Evolutionary conservation across 2,329 filamentous ascomycete species (phyloP), one percentile per base, ranked within the genome.

Genomic region (Epichloe brachyelytri): DNA sequence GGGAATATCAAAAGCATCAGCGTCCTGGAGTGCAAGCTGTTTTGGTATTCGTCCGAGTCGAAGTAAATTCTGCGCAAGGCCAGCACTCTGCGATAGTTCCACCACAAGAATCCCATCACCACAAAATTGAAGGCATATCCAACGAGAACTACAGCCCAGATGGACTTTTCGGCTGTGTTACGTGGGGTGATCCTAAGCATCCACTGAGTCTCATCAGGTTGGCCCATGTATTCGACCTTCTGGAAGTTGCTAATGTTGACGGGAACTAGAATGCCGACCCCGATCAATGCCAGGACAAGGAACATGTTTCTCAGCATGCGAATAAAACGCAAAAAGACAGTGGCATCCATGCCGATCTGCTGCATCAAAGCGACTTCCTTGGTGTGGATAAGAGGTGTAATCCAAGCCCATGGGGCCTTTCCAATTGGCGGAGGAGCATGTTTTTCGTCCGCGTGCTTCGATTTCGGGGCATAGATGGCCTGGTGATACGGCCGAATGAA

Each of bases 231-330:
- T 3, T 3, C 10, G 26, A 34, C 51, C 6, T 62, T 55, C 19
- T 51, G 62, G 39, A 59, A 60, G 51, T 77, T 70, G 7, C 71
- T 70, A 53, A 87, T 68, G 62, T 95, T 91, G 60, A 94, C 71
- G 0, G 93, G 93, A 39, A 96, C 82, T 56, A 96, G 75, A 53
- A 97, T 79, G 49, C 74, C 75, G 57, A 87, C 84, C 17, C 86
- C 88, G 34, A 94, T 66, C 6, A 95, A 56, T 30, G 82, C 78
- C 51, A 96, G 70, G 7, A 79, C 69, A 30, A 86, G 63, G 63
- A 97, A 95, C 56, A 97, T 86, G 64, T 95, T 93, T 54, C 93
- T 83, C 63, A 87, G 87, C 93, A 98, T 97, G 58, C 83, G 78
- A 47, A 83, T 80, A 61, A 96, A 90, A 49, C 91, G 83, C 57